phyloP scores from a whole-genome alignment of 2,329 filamentous ascomycete genomes.

The Fusarium poae region DNA sequence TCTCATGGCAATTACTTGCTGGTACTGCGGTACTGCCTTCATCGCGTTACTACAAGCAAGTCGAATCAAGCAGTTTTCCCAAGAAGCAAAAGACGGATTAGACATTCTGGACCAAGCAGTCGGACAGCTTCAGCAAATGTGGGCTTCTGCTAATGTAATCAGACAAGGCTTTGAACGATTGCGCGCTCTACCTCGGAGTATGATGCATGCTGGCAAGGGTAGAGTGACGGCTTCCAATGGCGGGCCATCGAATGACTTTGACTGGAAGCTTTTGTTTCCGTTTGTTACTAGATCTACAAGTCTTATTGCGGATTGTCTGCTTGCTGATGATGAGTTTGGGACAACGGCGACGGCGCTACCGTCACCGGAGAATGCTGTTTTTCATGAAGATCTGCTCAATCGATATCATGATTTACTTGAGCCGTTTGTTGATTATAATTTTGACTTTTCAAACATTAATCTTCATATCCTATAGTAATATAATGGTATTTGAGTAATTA shows the following conservation, averaged over 20 bases:
- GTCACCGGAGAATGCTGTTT: slow-evolving; percentile 34
- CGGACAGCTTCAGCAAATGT: slow-evolving; percentile 40
- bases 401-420: slow-evolving; percentile 41
- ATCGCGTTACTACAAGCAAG: slow-evolving; percentile 57
- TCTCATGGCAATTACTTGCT: slow-evolving; percentile 59
- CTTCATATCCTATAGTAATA: slow-evolving; percentile 21
- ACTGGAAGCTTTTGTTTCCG: slow-evolving; percentile 38
- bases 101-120: slow-evolving; percentile 41
- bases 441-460: slow-evolving; percentile 34
- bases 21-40: slow-evolving; percentile 59
- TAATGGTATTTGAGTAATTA: background rate
- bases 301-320: slow-evolving; percentile 33
- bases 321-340: slow-evolving; percentile 38
- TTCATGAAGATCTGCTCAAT: slow-evolving; percentile 37
- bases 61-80: slow-evolving; percentile 33
- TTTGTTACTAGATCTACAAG: slow-evolving; percentile 40
- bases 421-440: slow-evolving; percentile 40
- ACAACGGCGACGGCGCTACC: slow-evolving; percentile 22
- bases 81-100: slow-evolving; percentile 39
- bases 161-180: slow-evolving; percentile 41
- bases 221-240: background rate
- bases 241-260: slow-evolving; percentile 12
- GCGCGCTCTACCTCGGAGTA: slow-evolving; percentile 16
- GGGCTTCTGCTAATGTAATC: slow-evolving; percentile 44
- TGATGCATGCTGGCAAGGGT: slow-evolving; percentile 24